Evolutionary conservation across 2,329 filamentous ascomycete species (phyloP).

Genomic region (Dactylellina leptospora): DNA sequence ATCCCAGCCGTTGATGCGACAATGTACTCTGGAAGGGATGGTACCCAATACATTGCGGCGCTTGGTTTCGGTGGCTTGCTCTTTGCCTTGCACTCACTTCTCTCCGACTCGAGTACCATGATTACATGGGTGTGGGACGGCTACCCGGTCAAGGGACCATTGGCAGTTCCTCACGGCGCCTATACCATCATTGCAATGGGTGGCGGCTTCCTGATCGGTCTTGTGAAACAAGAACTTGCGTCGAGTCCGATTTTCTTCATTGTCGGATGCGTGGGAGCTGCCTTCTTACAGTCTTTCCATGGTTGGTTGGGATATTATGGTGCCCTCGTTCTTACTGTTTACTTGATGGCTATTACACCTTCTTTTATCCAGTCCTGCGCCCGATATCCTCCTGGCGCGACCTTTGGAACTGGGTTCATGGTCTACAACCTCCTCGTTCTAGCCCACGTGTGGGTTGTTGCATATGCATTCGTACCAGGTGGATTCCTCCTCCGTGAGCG

Average conservation of each 20-base stretch:
- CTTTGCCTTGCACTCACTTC: constrained; percentile 88
- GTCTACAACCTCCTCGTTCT: constrained; percentile 92
- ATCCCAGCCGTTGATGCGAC: constrained; percentile 65
- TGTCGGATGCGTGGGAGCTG: constrained; percentile 79
- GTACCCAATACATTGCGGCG: constrained; percentile 76
- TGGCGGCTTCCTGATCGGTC: constrained; percentile 76
- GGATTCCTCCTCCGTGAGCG: constrained; percentile 90
- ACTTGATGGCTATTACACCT: constrained; percentile 81
- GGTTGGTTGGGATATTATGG: constrained; percentile 88
- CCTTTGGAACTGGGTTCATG: constrained; percentile 88
- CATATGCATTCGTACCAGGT: constrained; percentile 96
- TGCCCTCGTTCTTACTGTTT: constrained; percentile 76
- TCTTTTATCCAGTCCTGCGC: constrained; percentile 79
- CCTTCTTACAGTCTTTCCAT: constrained; percentile 66
- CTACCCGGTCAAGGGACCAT: constrained; percentile 86
- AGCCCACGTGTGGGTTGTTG: constrained; percentile 99
- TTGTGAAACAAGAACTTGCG: constrained; percentile 75
- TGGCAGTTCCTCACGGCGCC: constrained; percentile 88
- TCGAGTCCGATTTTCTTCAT: constrained; percentile 82
- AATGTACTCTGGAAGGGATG: constrained; percentile 68
- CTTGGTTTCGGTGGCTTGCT: constrained; percentile 83
- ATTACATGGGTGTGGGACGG: constrained; percentile 98
- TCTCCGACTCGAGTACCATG: constrained; percentile 98
- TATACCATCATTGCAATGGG: constrained; percentile 89
- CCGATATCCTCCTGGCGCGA: constrained; percentile 76